phyloP scores from a whole-genome alignment of 768 basidiomycete species.

The Omphalotus guepiniiformis region DNA sequence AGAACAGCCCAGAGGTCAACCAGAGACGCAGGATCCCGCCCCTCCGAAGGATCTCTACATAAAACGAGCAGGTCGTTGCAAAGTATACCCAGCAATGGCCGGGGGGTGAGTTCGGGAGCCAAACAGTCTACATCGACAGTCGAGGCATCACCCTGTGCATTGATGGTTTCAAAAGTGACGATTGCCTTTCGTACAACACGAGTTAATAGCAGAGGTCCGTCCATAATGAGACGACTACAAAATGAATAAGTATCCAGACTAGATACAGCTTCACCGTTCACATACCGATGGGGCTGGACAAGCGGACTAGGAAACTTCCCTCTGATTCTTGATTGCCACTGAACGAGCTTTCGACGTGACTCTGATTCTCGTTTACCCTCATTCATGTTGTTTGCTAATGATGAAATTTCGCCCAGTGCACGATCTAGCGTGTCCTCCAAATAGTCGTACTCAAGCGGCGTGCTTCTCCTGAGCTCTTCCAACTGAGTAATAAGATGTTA shows the following conservation, averaged over 20 bases:
- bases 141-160: slow-evolving; percentile 70
- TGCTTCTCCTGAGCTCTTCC: slow-evolving; percentile 81
- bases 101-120: slow-evolving; percentile 78
- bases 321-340: slow-evolving; percentile 86
- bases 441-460: slow-evolving; percentile 74
- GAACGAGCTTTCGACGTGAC: slow-evolving; percentile 83
- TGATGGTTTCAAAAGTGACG: slow-evolving; percentile 76
- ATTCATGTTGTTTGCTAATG: slow-evolving; percentile 92
- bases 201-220: slow-evolving; percentile 79
- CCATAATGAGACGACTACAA: slow-evolving; percentile 74
- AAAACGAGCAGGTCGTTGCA: slow-evolving; percentile 94
- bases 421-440: slow-evolving; percentile 81
- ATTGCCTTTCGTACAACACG: slow-evolving; percentile 87
- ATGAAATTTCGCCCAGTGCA: slow-evolving; percentile 83
- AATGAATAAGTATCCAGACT: slow-evolving; percentile 10
- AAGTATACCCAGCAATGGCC: slow-evolving; percentile 74
- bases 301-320: slow-evolving; percentile 95
- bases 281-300: slow-evolving; percentile 93
- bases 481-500: slow-evolving; percentile 42
- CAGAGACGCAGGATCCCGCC: slow-evolving; percentile 62
- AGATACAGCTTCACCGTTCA: slow-evolving; percentile 5
- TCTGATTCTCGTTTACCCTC: slow-evolving; percentile 97
- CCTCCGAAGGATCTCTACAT: slow-evolving; percentile 81
- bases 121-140: slow-evolving; percentile 90
- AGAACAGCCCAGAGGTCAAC: slow-evolving; percentile 98